Base-by-base conservation (phyloP, 805 yeast species). In the Candida maesae region DNA sequence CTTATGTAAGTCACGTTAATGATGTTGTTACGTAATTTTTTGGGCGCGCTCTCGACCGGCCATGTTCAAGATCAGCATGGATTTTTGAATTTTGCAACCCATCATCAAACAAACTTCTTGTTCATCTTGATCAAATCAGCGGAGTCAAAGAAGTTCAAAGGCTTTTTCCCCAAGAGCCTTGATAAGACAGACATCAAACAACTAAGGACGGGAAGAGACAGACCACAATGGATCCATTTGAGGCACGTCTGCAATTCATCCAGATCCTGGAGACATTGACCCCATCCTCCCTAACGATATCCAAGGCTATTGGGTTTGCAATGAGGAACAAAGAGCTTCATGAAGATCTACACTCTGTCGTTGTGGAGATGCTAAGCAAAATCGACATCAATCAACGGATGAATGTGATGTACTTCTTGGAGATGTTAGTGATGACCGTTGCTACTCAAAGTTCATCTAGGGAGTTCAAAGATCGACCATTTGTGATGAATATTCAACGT, bases 141-240 rank as follows among this genome's bases (percentile, higher is more conserved):
- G n/a, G n/a, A n/a, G n/a, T n/a, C n/a, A n/a, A n/a, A n/a, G n/a
- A n/a, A n/a, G n/a, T n/a, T n/a, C n/a, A n/a, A n/a, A n/a, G n/a
- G n/a, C n/a, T n/a, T n/a, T n/a, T n/a, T n/a, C n/a, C n/a, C n/a
- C n/a, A n/a, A n/a, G n/a, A n/a, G n/a, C n/a, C n/a, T n/a, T n/a
- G n/a, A n/a, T n/a, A n/a, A n/a, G n/a, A n/a, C n/a, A n/a, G n/a
- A n/a, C n/a, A n/a, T n/a, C n/a, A n/a, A n/a, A n/a, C n/a, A n/a
- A n/a, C n/a, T n/a, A n/a, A n/a, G n/a, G n/a, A n/a, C n/a, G n/a
- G n/a, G n/a, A n/a, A n/a, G n/a, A n/a, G n/a, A n/a, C n/a, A n/a
- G n/a, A n/a, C 12, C 14, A 21, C 17, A 6, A 87, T 90, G 95
- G 96, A 90, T 58, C 81, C 96, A 1, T 86, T 91, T 60, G 96